phyloP scores from a whole-genome alignment of 1,284 basidiomycete genomes.

The Leccinum glutinopallens region DNA sequence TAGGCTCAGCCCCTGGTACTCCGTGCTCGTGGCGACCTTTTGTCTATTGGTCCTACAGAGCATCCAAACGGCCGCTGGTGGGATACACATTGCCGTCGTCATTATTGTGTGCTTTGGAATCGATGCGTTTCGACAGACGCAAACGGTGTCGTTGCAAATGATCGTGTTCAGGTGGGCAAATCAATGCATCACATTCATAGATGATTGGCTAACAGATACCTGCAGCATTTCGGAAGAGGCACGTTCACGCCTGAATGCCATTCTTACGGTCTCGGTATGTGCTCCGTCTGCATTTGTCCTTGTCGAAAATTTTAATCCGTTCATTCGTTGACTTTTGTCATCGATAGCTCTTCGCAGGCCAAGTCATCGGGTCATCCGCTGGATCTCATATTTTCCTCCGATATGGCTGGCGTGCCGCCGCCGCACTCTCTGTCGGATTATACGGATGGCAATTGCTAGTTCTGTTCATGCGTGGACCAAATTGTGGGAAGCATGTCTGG shows the following conservation, averaged over 20 bases:
- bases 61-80: constrained; percentile 60
- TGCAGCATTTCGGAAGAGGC: constrained; percentile 56
- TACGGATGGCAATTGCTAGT: constrained; percentile 43
- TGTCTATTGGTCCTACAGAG: constrained; percentile 46
- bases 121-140: constrained; percentile 49
- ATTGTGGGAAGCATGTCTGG: constrained; percentile 36
- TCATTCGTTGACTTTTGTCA: background rate
- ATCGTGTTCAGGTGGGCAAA: constrained; percentile 40
- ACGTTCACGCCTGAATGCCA: constrained; percentile 62
- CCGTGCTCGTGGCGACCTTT: constrained; percentile 53
- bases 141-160: constrained; percentile 43
- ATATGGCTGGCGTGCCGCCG: constrained; percentile 54
- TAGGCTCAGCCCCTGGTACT: constrained; percentile 64
- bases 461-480: constrained; percentile 47
- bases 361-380: constrained; percentile 55
- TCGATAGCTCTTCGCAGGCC: constrained; percentile 44
- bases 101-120: constrained; percentile 46
- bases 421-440: constrained; percentile 50
- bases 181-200: background rate
- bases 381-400: constrained; percentile 52
- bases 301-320: background rate
- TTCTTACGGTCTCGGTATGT: constrained; percentile 58
- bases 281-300: background rate
- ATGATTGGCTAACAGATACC: background rate
- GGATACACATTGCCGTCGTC: constrained; percentile 59